phyloP scores from a whole-genome alignment of 2,329 filamentous ascomycete genomes.

The Cercospora berteroae region DNA sequence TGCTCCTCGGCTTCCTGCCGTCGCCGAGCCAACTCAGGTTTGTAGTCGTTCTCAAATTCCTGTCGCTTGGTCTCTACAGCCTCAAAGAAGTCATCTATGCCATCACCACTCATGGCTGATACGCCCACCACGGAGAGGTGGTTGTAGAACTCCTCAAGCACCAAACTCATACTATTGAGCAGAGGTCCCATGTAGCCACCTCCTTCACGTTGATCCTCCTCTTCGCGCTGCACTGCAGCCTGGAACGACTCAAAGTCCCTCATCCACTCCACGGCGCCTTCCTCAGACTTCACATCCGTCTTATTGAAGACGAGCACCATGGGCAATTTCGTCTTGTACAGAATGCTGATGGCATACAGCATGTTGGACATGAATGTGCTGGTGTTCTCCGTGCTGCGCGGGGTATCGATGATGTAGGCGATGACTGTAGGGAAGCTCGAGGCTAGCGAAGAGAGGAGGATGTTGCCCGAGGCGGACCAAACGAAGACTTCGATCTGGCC shows the following conservation, averaged over 20 bases:
- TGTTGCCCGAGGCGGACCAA: conserved; percentile 93
- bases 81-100: conserved; percentile 89
- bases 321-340: conserved; percentile 97
- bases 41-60: conserved; percentile 88
- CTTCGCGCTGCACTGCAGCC: conserved; percentile 74
- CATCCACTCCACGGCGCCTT: conserved; percentile 96
- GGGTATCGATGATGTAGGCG: conserved; percentile 96
- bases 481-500: conserved; percentile 99
- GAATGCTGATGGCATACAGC: conserved; percentile 96
- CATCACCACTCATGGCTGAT: conserved; percentile 86
- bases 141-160: conserved; percentile 96
- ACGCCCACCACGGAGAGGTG: conserved; percentile 92
- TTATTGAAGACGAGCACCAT: conserved; percentile 99
- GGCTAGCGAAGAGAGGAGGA: conserved; percentile 87
- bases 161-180: conserved; percentile 95
- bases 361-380: conserved; percentile 99
- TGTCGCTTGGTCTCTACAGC: conserved; percentile 82
- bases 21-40: conserved; percentile 81
- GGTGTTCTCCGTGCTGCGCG: conserved; percentile 85
- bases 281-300: conserved; percentile 91
- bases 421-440: conserved; percentile 95
- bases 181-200: conserved; percentile 93
- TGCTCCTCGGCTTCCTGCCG: conserved; percentile 71
- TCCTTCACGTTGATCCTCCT: conserved; percentile 71
- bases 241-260: conserved; percentile 97